These are phyloP conservation scores for apple (Malus domestica) DNA, from an alignment of 306 rosid species.

Conservation along the genomic window ASM211411v1 NC_041795.1:6218001-6218500, in stretches of 20 bases:
- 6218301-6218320: constrained; percentile 85
- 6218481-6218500: constrained; percentile 75
- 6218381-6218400: constrained; percentile 76
- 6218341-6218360: constrained; percentile 70
- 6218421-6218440: constrained; percentile 63
- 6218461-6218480: constrained; percentile 71
- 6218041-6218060: not conserved
- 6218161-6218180: not conserved
- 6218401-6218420: constrained; percentile 73
- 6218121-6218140: not conserved
- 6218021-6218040: not conserved
- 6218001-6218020: not conserved
- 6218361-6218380: constrained; percentile 63
- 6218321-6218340: constrained; percentile 67
- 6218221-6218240: not conserved
- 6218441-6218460: constrained; percentile 70
- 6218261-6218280: constrained; percentile 74
- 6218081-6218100: not conserved
- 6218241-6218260: constrained; percentile 88
- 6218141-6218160: not conserved
- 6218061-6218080: not conserved
- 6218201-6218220: not conserved
- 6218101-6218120: not conserved
- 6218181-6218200: not conserved
- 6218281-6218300: constrained; percentile 78